These are phyloP conservation scores for Peronospora farinosa DNA, from an alignment of 352 stramenopile species.

Conservation along the genomic window DNA sequence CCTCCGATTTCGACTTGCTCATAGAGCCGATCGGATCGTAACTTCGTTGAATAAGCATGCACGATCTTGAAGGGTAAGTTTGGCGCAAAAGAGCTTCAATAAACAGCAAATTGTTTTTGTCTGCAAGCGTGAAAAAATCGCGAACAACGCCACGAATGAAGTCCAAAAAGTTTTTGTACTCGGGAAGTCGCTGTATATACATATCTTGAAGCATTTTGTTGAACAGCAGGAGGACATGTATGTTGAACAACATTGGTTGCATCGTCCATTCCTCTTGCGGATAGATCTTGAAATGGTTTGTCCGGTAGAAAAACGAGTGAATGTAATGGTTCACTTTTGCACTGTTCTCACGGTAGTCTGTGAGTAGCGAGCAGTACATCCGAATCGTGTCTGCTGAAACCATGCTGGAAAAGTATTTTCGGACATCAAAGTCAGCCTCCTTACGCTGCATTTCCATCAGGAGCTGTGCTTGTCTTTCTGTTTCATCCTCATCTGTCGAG, in stretches of 20 bases:
- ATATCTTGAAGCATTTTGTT: conserved; percentile 83
- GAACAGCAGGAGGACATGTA: conserved; percentile 73
- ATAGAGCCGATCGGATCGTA: conserved; percentile 68
- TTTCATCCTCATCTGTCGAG: conserved; percentile 71
- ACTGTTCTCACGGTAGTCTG: conserved; percentile 67
- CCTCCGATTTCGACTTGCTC: conserved; percentile 52
- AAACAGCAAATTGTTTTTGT: conserved; percentile 79
- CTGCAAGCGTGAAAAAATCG: conserved; percentile 70
- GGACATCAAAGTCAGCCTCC: conserved; percentile 80
- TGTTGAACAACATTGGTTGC: conserved; percentile 84
- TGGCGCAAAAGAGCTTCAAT: conserved; percentile 70
- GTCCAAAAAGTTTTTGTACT: conserved; percentile 67
- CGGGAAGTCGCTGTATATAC: conserved; percentile 44
- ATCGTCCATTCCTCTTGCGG: conserved; percentile 71
- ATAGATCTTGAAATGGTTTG: conserved; percentile 74
- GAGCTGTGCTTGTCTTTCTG: conserved; percentile 55
- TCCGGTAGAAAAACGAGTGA: conserved; percentile 83
- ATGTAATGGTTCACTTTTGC: conserved; percentile 87
- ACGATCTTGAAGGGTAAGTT: conserved; percentile 59
- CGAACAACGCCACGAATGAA: conserved; percentile 74
- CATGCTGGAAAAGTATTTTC: conserved; percentile 76
- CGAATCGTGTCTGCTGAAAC: conserved; percentile 74
- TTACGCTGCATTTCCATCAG: conserved; percentile 83
- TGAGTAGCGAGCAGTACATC: conserved; percentile 77
- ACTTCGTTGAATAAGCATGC: conserved; percentile 62